Base-by-base conservation (phyloP, 108 stramenopile genomes). In the Cyclotella choctawhatcheeana region DNA sequence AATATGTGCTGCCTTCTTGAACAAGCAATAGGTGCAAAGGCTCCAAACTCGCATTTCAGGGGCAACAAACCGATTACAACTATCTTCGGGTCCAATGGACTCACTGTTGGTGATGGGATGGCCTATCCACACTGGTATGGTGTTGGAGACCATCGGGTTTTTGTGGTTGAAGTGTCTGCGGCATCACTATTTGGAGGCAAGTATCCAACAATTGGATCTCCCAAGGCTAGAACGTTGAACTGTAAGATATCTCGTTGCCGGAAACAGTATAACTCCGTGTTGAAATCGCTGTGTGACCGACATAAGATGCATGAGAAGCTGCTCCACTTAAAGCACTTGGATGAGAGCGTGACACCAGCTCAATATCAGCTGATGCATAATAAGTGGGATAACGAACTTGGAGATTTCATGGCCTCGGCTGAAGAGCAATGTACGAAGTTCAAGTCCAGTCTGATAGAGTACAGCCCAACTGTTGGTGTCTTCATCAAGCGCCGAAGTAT, bases 81-180 rank as follows among this genome's bases (percentile, higher is more conserved):
- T 0, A 55, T 69, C 0, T 77, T 50, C 63, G 59, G 55, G 1
- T 34, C 35, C 1, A n/a, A 22, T 0, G 76, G 76, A 1, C 5
- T 77, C 0, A 0, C 2, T 5, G 29, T 44, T 14, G 34, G 8
- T 0, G 20, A 63, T 18, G 67, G 33, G 2, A 25, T 31, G 17
- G 31, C 32, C 2, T 44, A 30, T 25, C 55, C 76, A 1, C 58
- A 64, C 21, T 31, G 51, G 35, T 29, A 33, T 0, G 58, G 67
- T 10, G 61, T 69, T 30, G 76, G 76, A 1, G 76, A 77, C 30
- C 76, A 69, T 35, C 43, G 37, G 0, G 43, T 69, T 0, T 51
- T 67, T 24, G 5, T 77, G 13, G 8, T 54, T 21, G 67, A 77
- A 14, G 32, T 68, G 4, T 4, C 3, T n/a, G 50, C 67, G 0